A percentile compares a stretch with the other conserved stretches of the same genome.
Conservation (phyloP, 768 basidiomycete species). For the Boletus huronensis region DNA sequence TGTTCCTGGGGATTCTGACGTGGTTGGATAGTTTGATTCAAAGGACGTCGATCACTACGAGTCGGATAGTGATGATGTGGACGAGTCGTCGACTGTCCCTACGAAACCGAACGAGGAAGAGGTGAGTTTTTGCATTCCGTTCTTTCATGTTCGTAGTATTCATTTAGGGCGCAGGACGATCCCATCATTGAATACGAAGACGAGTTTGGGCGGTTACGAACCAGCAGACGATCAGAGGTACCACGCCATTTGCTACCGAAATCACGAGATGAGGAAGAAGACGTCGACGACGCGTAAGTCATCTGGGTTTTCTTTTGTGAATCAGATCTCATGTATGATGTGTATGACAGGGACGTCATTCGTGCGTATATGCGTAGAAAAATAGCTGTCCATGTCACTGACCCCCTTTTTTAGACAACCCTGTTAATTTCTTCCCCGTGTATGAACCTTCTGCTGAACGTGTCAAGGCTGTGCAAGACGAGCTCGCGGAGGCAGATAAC, state of each 20-base stretch:
- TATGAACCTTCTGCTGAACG: slow-evolving; percentile 84
- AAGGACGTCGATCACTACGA: slow-evolving; percentile 53
- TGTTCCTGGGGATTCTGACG: neutral
- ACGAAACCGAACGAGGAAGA: slow-evolving; percentile 36
- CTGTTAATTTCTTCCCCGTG: slow-evolving; percentile 80
- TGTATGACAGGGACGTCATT: slow-evolving; percentile 52
- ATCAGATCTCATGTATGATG: slow-evolving; percentile 1
- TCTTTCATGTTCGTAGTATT: neutral
- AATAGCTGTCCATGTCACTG: neutral
- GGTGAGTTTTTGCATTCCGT: slow-evolving; percentile 24
- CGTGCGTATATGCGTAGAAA: slow-evolving; percentile 33
- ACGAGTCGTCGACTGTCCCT: slow-evolving; percentile 72
- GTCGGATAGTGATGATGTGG: slow-evolving; percentile 72
- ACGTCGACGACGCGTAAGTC: slow-evolving; percentile 55
- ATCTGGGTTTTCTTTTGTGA: neutral
- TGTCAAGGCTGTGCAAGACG: slow-evolving; percentile 68
- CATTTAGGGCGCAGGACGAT: slow-evolving; percentile 48
- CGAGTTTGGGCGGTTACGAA: slow-evolving; percentile 79
- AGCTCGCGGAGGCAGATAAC: slow-evolving; percentile 62
- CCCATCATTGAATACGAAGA: slow-evolving; percentile 84
- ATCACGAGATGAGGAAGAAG: slow-evolving; percentile 39
- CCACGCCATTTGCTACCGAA: slow-evolving; percentile 59
- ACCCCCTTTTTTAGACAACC: slow-evolving; percentile 54
- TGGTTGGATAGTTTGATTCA: slow-evolving; percentile 55
- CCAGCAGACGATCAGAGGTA: slow-evolving; percentile 67